A percentile compares a stretch with the other conserved stretches of the same genome.
phyloP scores from a whole-genome alignment of 805 yeast genomes.

The Pichia ethanolica region DNA sequence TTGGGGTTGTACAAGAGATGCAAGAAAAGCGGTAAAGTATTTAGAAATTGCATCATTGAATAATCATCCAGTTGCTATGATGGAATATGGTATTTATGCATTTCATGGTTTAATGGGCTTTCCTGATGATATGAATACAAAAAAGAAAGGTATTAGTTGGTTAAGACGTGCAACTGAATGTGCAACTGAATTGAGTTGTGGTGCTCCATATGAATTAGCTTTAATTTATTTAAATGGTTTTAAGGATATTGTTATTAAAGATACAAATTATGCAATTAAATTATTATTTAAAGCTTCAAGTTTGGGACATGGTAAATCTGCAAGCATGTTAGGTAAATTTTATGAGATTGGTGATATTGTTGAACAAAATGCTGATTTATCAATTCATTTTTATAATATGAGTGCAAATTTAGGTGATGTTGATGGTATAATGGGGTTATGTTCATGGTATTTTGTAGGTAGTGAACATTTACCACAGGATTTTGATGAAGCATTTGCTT shows the following conservation, averaged over 20 bases:
- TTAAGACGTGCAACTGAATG: slow-evolving; percentile 75
- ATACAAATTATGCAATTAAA: slow-evolving; percentile 75
- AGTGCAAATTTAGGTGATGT: slow-evolving; percentile 89
- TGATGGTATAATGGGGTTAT: slow-evolving; percentile 82
- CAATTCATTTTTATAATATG: slow-evolving; percentile 87
- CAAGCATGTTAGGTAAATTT: slow-evolving; percentile 69
- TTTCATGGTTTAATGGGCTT: slow-evolving; percentile 83
- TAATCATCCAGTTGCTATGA: slow-evolving; percentile 96
- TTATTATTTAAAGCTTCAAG: slow-evolving; percentile 84
- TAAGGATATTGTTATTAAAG: slow-evolving; percentile 79
- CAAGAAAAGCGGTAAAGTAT: slow-evolving; percentile 77
- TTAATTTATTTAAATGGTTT: slow-evolving; percentile 79
- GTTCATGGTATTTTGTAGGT: slow-evolving; percentile 96
- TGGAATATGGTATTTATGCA: slow-evolving; percentile 80
- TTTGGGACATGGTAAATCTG: slow-evolving; percentile 75
- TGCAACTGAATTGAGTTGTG: slow-evolving; percentile 77
- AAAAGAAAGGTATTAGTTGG: slow-evolving; percentile 90
- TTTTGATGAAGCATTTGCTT: slow-evolving; percentile 81
- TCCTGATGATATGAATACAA: slow-evolving; percentile 54
- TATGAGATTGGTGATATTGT: slow-evolving; percentile 78
- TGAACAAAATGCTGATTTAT: slow-evolving; percentile 71
- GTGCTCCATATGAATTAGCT: slow-evolving; percentile 93
- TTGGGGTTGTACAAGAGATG: slow-evolving; percentile 82
- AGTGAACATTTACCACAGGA: slow-evolving; percentile 78
- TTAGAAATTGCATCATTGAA: slow-evolving; percentile 80